Evolutionary conservation across 2,329 filamentous ascomycete genomes (phyloP), one percentile per base, ranked within the genome.

Genomic region (Aphanocladium album): DNA sequence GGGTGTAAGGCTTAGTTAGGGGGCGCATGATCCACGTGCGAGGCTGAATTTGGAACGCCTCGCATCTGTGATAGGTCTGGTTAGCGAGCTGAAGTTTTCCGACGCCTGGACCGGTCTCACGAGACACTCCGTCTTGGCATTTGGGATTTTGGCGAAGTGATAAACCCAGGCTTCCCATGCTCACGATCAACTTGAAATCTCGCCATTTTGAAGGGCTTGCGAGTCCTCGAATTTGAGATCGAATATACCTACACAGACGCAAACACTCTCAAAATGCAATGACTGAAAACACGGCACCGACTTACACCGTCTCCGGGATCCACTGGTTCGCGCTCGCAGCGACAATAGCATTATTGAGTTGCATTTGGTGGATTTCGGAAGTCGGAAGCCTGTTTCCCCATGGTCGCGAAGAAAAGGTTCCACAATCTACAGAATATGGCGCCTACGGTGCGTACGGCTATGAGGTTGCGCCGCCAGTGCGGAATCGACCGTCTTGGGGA

Each of bases 41-140:
- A 58, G 56, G 56, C 56, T 58, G 56, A 58, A 50, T 58, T 53
- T 57, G 43, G 45, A 23, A 58, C 56, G 56, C 56, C 56, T 33
- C 56, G 46, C 46, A 51, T 51, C 56, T 50, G 14, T 49, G 56
- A 58, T 58, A 58, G 56, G 56, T 41, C 25, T 58, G 46, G 56
- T 51, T 58, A 58, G 56, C 56, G 56, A 58, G 56, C 56, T 58
- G 56, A 58, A 9, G 35, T 30, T 43, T 58, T 58, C 30, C 23
- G 17, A 43, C 46, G 56, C 56, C 39, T 41, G 35, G 46, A 33
- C 11, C 45, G 21, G 45, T 41, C 45, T 58, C 56, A 41, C 43
- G n/a, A 47, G 56, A 50, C 46, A n/a, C 45, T 19, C 17, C 8
- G 33, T 41, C 55, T 57, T 58, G 56, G 56, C 56, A 51, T 30